Percentiles rank a stretch among this genome's conserved stretches.
Conservation (phyloP, 2,329 filamentous ascomycete species). For the Colletotrichum agaves region DNA sequence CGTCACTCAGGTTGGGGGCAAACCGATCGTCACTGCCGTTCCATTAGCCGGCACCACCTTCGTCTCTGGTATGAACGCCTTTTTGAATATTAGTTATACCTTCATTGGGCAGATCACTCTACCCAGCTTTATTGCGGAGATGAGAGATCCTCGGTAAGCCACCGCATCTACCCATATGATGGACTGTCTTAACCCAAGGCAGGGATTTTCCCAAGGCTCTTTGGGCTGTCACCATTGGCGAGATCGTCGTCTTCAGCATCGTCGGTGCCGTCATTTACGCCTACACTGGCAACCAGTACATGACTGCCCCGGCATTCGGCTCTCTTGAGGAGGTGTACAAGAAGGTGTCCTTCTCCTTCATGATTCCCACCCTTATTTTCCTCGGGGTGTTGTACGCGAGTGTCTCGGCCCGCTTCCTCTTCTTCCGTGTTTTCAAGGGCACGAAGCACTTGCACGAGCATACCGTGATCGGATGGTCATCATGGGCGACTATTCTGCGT, state of each 20-base stretch:
- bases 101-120: constrained; percentile 97
- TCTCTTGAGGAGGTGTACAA: constrained; percentile 83
- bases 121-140: constrained; percentile 94
- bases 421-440: constrained; percentile 87
- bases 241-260: constrained; percentile 86
- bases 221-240: constrained; percentile 88
- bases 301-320: constrained; percentile 87
- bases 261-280: constrained; percentile 85
- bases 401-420: constrained; percentile 89
- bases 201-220: constrained; percentile 90
- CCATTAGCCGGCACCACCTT: constrained; percentile 79
- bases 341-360: constrained; percentile 92
- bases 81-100: constrained; percentile 95
- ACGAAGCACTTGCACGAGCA: constrained; percentile 81
- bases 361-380: constrained; percentile 95
- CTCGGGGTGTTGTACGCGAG: constrained; percentile 91
- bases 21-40: constrained; percentile 74
- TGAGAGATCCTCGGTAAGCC: constrained; percentile 71
- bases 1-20: constrained; percentile 56
- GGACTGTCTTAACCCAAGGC: constrained; percentile 45
- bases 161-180: constrained; percentile 54
- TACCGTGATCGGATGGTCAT: constrained; percentile 82
- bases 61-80: constrained; percentile 84
- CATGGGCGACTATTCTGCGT: constrained; percentile 79
- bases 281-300: constrained; percentile 92